Conservation (phyloP, 2,329 filamentous ascomycete species). For the Fusarium coffeatum region DNA sequence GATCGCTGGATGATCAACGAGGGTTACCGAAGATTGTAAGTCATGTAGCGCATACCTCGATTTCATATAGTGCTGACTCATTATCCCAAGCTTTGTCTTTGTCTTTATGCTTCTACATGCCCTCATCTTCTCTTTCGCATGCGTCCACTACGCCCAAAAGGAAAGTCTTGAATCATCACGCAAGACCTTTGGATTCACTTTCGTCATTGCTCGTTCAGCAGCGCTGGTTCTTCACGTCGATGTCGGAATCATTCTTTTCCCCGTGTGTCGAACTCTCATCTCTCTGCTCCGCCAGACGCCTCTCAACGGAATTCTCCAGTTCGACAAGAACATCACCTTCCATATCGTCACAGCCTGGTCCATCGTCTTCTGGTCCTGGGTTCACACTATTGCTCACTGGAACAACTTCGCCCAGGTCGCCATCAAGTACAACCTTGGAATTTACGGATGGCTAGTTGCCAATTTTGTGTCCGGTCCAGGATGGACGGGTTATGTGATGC, state of each 20-base stretch:
- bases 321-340: conserved; percentile 91
- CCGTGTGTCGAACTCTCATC: conserved; percentile 86
- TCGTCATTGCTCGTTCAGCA: conserved; percentile 79
- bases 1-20: conserved; percentile 93
- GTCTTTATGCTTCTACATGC: conserved; percentile 79
- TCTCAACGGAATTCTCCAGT: conserved; percentile 86
- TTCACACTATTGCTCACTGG: conserved; percentile 88
- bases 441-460: conserved; percentile 80
- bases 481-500: conserved; percentile 89
- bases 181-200: conserved; percentile 78
- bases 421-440: conserved; percentile 78
- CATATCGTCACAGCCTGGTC: conserved; percentile 89
- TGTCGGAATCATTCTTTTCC: conserved; percentile 81
- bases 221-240: conserved; percentile 85
- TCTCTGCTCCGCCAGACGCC: conserved; percentile 83
- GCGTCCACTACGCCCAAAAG: conserved; percentile 83
- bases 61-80: neutral
- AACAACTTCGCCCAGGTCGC: conserved; percentile 85
- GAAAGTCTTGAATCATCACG: conserved; percentile 76
- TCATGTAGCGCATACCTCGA: conserved; percentile 57
- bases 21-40: conserved; percentile 82
- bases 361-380: conserved; percentile 88
- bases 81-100: conserved; percentile 70
- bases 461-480: conserved; percentile 84
- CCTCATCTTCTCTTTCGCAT: conserved; percentile 83